A percentile compares a stretch with the other conserved stretches of the same genome.
Evolutionary conservation across 495 filamentous ascomycete genomes (phyloP).

Genomic region (Glutinoglossum americanum): DNA sequence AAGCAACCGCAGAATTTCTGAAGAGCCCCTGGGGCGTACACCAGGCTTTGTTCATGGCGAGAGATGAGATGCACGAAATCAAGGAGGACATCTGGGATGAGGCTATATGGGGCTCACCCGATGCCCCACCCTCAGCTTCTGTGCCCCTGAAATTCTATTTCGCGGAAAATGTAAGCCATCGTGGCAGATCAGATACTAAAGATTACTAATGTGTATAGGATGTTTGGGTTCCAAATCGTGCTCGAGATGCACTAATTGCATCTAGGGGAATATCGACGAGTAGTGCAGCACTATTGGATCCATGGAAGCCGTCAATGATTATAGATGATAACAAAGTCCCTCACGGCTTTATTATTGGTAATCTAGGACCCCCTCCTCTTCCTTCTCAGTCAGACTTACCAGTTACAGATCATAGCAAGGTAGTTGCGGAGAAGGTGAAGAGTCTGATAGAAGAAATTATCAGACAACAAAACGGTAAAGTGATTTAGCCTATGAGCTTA

Average conservation of each 20-base stretch:
- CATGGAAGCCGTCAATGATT: background rate
- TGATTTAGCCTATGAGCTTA: too few species aligned
- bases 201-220: conserved; percentile 22
- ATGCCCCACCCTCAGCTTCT: conserved; percentile 1
- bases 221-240: conserved; percentile 61
- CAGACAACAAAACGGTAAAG: too few species aligned
- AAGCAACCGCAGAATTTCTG: conserved; percentile 40
- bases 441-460: too few species aligned
- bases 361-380: too few species aligned
- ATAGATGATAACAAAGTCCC: background rate
- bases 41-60: conserved; percentile 47
- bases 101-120: conserved; percentile 52
- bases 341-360: background rate
- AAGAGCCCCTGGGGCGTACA: conserved; percentile 38
- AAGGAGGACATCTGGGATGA: conserved; percentile 55
- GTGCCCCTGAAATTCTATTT: conserved; percentile 57
- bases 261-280: conserved; percentile 18
- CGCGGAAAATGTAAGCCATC: conserved; percentile 24
- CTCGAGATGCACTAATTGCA: conserved; percentile 51
- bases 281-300: conserved; percentile 1
- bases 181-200: background rate
- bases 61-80: conserved; percentile 59
- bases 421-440: conserved; percentile 41
- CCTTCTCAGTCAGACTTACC: background rate
- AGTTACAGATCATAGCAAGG: conserved; percentile 29